Conservation (phyloP, 1,284 basidiomycete species). For the Naganishia cerealis region DNA sequence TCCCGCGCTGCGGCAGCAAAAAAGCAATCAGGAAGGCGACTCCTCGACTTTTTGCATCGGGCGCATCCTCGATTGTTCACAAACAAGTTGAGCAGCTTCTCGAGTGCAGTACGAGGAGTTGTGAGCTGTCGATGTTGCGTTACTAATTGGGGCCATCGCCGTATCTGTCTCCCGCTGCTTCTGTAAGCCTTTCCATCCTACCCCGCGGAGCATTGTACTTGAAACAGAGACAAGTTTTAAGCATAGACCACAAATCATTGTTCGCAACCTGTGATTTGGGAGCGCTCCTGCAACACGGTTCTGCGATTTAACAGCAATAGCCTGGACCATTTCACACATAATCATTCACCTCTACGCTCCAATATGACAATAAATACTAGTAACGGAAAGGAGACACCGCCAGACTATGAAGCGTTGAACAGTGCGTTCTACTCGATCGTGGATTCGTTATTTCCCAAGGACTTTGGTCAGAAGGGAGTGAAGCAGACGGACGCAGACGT, state of each 20-base stretch:
- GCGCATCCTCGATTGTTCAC: background rate
- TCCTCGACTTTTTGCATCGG: background rate
- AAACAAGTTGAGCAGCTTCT: background rate
- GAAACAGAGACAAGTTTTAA: background rate
- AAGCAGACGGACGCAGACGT: conserved; percentile 20
- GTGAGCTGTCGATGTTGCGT: background rate
- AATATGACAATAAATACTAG: background rate
- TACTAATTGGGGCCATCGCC: no score
- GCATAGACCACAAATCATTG: background rate
- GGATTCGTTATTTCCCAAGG: conserved; percentile 21
- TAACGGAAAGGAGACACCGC: background rate
- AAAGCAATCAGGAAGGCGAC: no score
- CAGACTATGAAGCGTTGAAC: conserved; percentile 28
- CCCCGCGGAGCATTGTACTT: no score
- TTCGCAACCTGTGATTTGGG: background rate
- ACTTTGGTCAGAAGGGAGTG: conserved; percentile 19
- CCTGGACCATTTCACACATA: background rate
- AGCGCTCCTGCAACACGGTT: background rate
- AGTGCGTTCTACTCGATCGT: conserved; percentile 26
- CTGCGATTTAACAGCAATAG: background rate
- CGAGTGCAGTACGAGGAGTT: background rate
- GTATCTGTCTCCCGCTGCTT: background rate
- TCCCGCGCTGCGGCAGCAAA: background rate
- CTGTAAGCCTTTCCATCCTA: no score
- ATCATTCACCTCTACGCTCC: background rate